Evolutionary conservation across 805 yeast species (phyloP).

Genomic region (Pichia pseudocactophila): DNA sequence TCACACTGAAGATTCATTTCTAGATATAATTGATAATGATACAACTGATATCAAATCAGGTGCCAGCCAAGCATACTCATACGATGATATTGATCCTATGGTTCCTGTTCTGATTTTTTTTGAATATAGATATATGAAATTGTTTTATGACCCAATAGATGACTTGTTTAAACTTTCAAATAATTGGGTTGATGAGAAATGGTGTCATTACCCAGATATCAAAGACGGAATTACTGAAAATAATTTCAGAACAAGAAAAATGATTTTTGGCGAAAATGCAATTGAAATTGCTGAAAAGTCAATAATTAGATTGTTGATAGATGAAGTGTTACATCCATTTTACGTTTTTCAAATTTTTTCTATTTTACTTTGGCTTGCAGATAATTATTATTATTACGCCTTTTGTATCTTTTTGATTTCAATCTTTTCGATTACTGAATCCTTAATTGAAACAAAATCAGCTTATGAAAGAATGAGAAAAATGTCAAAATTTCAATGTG

Average conservation of each 20-base stretch:
- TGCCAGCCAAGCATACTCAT: conserved; percentile 10
- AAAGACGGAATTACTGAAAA: conserved; percentile 67
- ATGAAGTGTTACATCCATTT: conserved; percentile 91
- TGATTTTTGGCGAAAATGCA: conserved; percentile 71
- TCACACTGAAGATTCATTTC: conserved; percentile 8
- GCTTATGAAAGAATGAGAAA: conserved; percentile 65
- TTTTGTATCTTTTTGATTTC: conserved; percentile 86
- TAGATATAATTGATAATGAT: conserved; percentile 10
- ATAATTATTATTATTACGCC: conserved; percentile 90
- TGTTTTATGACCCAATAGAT: conserved; percentile 78
- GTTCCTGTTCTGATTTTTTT: conserved; percentile 65
- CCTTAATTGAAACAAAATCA: conserved; percentile 76
- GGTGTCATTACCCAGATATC: conserved; percentile 53
- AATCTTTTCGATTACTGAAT: conserved; percentile 64
- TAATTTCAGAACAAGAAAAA: conserved; percentile 53
- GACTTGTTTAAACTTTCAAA: conserved; percentile 77
- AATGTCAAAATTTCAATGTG: conserved; percentile 67
- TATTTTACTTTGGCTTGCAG: conserved; percentile 83
- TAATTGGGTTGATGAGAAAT: conserved; percentile 77
- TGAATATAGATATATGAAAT: conserved; percentile 73
- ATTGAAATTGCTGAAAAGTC: conserved; percentile 72
- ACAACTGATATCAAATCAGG: conserved; percentile 9
- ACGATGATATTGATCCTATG: conserved; percentile 45
- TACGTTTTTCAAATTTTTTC: conserved; percentile 93
- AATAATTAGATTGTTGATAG: conserved; percentile 53